Percentiles rank a stretch among this genome's conserved stretches.
Evolutionary conservation across 2,329 filamentous ascomycete species (phyloP).

Genomic region (Clarireedia homoeocarpa): DNA sequence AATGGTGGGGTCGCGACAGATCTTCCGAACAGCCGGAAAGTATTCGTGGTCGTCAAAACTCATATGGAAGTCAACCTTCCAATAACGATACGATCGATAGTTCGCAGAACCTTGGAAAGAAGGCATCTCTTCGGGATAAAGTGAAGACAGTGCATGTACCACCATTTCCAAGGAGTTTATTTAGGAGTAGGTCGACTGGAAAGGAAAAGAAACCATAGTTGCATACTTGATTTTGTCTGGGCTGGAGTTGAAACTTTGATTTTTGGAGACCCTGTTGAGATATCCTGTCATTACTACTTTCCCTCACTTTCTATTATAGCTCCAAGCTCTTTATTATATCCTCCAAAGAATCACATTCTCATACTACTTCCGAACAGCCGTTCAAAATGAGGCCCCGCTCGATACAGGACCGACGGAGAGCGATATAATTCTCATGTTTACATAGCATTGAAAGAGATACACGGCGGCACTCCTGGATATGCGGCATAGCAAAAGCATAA

Average conservation of each 20-base stretch:
- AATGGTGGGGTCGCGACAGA: slow-evolving; percentile 9
- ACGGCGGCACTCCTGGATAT: no score
- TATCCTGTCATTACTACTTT: neutral
- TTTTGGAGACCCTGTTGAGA: neutral
- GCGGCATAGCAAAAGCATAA: no score
- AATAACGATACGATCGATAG: neutral
- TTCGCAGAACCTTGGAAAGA: neutral
- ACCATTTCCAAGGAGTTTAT: slow-evolving; percentile 4
- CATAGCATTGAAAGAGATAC: no score
- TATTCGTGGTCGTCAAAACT: slow-evolving; percentile 6
- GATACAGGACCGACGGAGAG: no score
- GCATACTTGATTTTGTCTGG: neutral
- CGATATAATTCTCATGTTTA: no score
- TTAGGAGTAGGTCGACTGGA: slow-evolving; percentile 6
- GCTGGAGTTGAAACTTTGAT: neutral
- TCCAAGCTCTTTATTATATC: no score
- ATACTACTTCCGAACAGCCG: no score
- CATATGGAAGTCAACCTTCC: neutral
- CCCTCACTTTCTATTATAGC: neutral
- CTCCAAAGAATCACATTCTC: no score
- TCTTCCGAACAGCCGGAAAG: slow-evolving; percentile 4
- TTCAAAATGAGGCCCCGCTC: no score
- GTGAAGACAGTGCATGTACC: slow-evolving; percentile 7
- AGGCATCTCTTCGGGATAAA: neutral
- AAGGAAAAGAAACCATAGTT: slow-evolving; percentile 6